Evolutionary conservation across 495 filamentous ascomycete genomes (phyloP), one percentile per base, ranked within the genome.

Genomic region (Xylaria palmicola): DNA sequence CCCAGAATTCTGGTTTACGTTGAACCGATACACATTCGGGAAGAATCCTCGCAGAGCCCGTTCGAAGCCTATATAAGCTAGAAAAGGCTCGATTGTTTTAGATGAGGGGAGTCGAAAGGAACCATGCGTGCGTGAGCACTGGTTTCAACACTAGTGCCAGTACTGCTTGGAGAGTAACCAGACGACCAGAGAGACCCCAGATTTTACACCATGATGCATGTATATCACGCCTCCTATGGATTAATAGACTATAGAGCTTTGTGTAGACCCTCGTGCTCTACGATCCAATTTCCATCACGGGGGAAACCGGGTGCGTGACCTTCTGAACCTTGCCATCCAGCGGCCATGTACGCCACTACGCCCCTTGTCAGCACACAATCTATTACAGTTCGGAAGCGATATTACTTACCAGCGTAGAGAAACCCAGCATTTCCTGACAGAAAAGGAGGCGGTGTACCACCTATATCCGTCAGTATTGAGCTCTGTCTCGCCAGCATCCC

Each of bases 381-480:
- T 24, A 8, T 15, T 15, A 20, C 19, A 30, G 4, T 43, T 39
- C 0, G 19, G 22, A 47, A 50, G 2, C 8, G 10, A 29, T n/a
- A 49, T 47, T n/a, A 54, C 61, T 57, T 37, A 69, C 64, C 58
- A 20, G 67, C 67, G 30, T 69, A 69, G n/a, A 69, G 64, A 37
- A 69, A 69, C 0, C 67, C 67, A 1, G 67, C 64, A 44, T 67
- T 67, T 7, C 64, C 67, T 8, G 64, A 62, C 41, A 69, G 45
- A 29, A 69, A 69, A 30, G 67, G 67, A 26, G 67, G 67, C 50
- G 67, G 65, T n/a, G 67, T 67, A 15, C 62, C 62, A 29, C 53
- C 64, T 27, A 19, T 26, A 12, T 53, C 27, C 22, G 20, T 49
- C 19, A 27, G 22, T 8, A 26, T 10, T 32, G 26, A n/a, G 34